Base-by-base conservation (phyloP, 1,284 basidiomycete species). In the Cutaneotrichosporon daszewskae region DNA sequence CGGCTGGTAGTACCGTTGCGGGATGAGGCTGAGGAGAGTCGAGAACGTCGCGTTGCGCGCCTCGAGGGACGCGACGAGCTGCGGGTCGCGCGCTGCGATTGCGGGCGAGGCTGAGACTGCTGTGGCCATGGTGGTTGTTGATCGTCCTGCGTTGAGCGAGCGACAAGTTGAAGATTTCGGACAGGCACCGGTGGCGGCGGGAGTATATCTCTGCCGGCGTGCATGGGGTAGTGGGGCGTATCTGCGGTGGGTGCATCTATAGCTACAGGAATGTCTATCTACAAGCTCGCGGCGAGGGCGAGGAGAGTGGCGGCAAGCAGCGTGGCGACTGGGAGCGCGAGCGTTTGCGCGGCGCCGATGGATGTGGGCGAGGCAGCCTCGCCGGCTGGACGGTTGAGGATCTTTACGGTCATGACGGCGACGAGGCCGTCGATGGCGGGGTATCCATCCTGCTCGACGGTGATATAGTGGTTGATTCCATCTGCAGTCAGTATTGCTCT, bases 381-480 rank as follows among this genome's bases (percentile, higher is more conserved):
- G 12, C 22, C 24, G 5, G 23, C 23, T 4, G 38, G 38, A 11
- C 38, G 29, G 20, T 45, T 26, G 13, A 33, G 76, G 32, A 91
- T 81, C 58, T 76, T 79, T 37, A 92, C 84, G 0, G 81, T 82
- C 54, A 94, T 59, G 2, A 96, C 73, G 0, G 87, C 89, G 0
- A 95, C 83, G 5, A 90, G 74, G 0, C 92, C 91, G 63, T 96
- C 91, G 5, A 83, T 76, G 0, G 89, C 81, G 39, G 80, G 81
- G 13, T 72, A 58, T 2, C 79, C 81, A 31, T 78, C 59, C 10
- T 75, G 69, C 17, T 73, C 76, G 6, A 94, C 85, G 22, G 74
- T 77, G 29, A 74, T 38, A 50, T 78, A 78, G 66, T 90, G 88
- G 44, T 95, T 95, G 59, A 96, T 80, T 5, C 80, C 84, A 9